Evolutionary conservation across 2,329 filamentous ascomycete species (phyloP), one percentile per base, ranked within the genome.

Genomic region (Endocalyx cinctus): DNA sequence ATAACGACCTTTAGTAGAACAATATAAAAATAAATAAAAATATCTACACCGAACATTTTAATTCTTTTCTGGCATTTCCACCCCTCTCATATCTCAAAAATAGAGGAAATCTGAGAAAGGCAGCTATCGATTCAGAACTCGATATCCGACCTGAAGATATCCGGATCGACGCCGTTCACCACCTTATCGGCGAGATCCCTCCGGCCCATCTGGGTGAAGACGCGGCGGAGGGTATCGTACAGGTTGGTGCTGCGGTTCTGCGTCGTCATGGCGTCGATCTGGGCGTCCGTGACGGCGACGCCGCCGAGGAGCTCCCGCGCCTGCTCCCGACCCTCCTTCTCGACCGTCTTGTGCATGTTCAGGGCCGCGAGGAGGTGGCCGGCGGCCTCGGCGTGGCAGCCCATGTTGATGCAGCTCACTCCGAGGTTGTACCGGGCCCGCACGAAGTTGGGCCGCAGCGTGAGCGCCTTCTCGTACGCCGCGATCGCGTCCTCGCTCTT

Each of bases 181-280:
- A 96, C 92, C 66, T 81, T 76, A 57, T 97, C 89, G 4, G 84
- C 84, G 54, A 98, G 59, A 62, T 98, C 92, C 36, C 87, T 70
- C 37, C 92, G 69, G 3, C 84, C 84, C 92, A 98, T 97, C 66
- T 94, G 87, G 8, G 82, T 89, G 62, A 98, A 97, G n/a, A 97
- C 92, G 39, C 94, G 72, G 42, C 90, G 70, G 42, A 98, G 67
- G 10, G 94, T 98, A 60, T 98, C 94, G 60, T 95, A 95, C 38
- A 98, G 67, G 52, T 96, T 98, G 31, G 89, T 96, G 68, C 87
- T 95, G 58, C 94, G 82, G 63, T 98, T 98, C 69, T 97, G 90
- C 32, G 83, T 83, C 34, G 94, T 83, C 81, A 95, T 88, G 40
- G 84, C 75, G 54, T 95, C 86, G 14, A 96, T 70, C 46, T 86